Base-by-base conservation (phyloP, 2,329 filamentous ascomycete genomes). In the Cordyceps tenuipes region DNA sequence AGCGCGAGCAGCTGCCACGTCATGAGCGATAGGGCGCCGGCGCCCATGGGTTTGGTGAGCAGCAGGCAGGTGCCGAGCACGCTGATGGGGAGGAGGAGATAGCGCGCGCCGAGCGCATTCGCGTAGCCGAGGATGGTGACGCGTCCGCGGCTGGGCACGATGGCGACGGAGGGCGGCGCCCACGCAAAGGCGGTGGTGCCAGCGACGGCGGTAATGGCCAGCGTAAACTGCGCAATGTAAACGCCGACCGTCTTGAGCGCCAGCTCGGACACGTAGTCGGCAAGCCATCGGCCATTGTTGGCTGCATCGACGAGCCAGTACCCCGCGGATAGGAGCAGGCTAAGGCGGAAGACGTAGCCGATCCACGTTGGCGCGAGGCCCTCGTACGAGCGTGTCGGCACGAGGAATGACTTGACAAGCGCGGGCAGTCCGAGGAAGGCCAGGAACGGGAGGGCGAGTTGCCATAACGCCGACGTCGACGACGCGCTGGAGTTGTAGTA, bases 401-500 rank as follows among this genome's bases (percentile, higher is more conserved):
- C 75, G 68, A 93, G 91, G 74, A 92, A 97, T 3, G 87, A 86
- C 68, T 88, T 88, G 72, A 95, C 81, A 55, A 93, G 82, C 4
- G 83, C 79, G 0, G 92, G 92, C 5, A 97, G 79, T 34, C 85
- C 73, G 29, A 91, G 71, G 15, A 87, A 86, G 10, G 91, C 81
- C n/a, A 83, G 68, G 66, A 91, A 89, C 0, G 93, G 91, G 52
- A 97, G 88, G 8, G 79, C 73, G 19, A 97, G 80, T 72, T 97
- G 93, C 91, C 92, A 97, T 1, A 86, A 82, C 1, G 93, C 90
- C 3, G 93, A 97, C 1, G 92, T 97, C 0, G 94, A 97, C 0
- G 93, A 96, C 3, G 87, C 90, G 10, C 88, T 84, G 0, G 93
- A 97, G 5, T 91, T 88, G 70, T 99, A 99, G 76, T 97, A 99